Evolutionary conservation across 177 flowering plant species (phyloP), one percentile per base, ranked within the genome.

Genomic region (Vitis hybrid): DNA sequence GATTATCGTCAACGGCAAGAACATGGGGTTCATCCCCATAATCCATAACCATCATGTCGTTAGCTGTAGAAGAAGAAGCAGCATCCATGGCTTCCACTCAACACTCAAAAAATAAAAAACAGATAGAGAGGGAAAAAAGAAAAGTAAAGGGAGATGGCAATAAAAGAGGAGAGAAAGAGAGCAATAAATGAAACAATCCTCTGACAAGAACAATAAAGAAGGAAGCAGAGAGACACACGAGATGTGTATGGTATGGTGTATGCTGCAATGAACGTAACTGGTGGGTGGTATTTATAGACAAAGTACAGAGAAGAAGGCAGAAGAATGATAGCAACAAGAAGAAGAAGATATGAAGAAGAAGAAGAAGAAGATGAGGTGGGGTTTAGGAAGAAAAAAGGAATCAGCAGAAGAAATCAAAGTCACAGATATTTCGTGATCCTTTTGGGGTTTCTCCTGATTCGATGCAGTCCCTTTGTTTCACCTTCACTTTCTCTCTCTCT

Each of bases 391-490:
- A 28, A 64, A 47, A 64, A n/a, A 13, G n/a, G 64, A 28, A 70
- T 60, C 14, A n/a, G 62, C 11, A 20, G 50, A 77, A 69, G 67
- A 59, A 71, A 72, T 67, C 61, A 56, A 62, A 65, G 78, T 28
- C 83, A 77, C 85, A 81, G 89, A 85, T 87, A 78, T 80, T 84
- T 77, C 83, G 89, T 85, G 90, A 87, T 87, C 86, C 64, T 78
- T 71, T 79, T 74, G 38, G 77, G 70, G 66, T 57, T 54, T 75
- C 69, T 70, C 18, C 54, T 65, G 79, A 74, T 74, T 75, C 68
- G 82, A 72, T 81, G 73, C 72, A 71, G 70, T 71, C 67, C 60
- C 69, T 58, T 28, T 58, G 22, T 12, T 68, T 33, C 24, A 31
- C 28, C 14, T 15, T 24, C 54, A 44, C 71, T 49, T 67, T 31